phyloP scores from a whole-genome alignment of 2,329 filamentous ascomycete genomes.

The Grosmannia clavigera region DNA sequence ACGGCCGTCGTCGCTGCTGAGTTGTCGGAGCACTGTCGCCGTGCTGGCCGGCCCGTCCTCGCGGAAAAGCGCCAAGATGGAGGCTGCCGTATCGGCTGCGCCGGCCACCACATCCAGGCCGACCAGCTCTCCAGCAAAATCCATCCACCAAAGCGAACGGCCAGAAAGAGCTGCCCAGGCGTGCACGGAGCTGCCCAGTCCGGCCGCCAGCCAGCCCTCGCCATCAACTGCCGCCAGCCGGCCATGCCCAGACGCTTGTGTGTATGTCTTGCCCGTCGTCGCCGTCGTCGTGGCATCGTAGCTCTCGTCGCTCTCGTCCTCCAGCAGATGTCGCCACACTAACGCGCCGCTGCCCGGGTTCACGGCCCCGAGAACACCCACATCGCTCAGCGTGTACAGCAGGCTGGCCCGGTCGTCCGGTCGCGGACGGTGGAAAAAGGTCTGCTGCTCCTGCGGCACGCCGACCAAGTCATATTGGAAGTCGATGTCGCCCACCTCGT shows the following conservation, averaged over 20 bases:
- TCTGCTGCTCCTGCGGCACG: slow-evolving; percentile 66
- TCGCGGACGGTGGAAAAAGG: slow-evolving; percentile 87
- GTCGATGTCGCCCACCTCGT: slow-evolving; percentile 86
- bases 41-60: slow-evolving; percentile 52
- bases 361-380: slow-evolving; percentile 71
- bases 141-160: slow-evolving; percentile 60
- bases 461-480: slow-evolving; percentile 88
- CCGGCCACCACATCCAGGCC: slow-evolving; percentile 40
- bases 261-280: slow-evolving; percentile 25
- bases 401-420: slow-evolving; percentile 74
- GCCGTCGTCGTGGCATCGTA: slow-evolving; percentile 16
- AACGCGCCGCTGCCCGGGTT: slow-evolving; percentile 76
- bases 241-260: slow-evolving; percentile 29
- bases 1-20: slow-evolving; percentile 60
- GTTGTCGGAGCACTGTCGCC: slow-evolving; percentile 46
- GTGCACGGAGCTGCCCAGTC: slow-evolving; percentile 55
- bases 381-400: slow-evolving; percentile 80
- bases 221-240: slow-evolving; percentile 61
- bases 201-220: slow-evolving; percentile 66
- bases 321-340: slow-evolving; percentile 73
- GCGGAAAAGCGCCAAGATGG: neutral
- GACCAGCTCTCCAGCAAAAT: slow-evolving; percentile 44
- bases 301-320: slow-evolving; percentile 27
- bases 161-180: slow-evolving; percentile 79
- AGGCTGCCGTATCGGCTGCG: neutral